These are phyloP conservation scores for Phallus indusiatus DNA, from an alignment of 768 basidiomycete species.

Conservation along the genomic window DNA sequence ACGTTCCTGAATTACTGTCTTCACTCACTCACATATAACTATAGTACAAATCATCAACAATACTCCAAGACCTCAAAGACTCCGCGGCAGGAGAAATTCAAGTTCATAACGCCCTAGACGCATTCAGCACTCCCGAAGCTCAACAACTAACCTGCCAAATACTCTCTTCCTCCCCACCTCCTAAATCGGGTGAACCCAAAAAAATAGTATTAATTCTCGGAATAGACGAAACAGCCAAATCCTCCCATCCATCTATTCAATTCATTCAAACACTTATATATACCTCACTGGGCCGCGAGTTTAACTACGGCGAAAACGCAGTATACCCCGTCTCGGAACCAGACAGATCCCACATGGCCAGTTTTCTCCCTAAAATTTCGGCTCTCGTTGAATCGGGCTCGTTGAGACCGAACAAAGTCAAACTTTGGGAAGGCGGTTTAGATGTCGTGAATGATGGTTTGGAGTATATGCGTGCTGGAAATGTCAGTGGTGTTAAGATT, in stretches of 20 bases:
- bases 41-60: background rate
- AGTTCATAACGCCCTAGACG: background rate
- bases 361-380: background rate
- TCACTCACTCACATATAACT: background rate
- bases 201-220: background rate
- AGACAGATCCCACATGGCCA: slow-evolving; percentile 3
- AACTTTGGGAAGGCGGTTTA: slow-evolving; percentile 11
- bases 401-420: background rate
- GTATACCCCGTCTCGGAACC: background rate
- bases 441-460: slow-evolving; percentile 9
- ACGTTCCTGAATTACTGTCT: background rate
- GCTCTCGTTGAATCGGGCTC: background rate
- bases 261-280: background rate
- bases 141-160: background rate
- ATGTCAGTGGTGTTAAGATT: slow-evolving; percentile 13
- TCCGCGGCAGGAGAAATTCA: background rate
- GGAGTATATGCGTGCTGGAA: slow-evolving; percentile 9
- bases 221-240: background rate
- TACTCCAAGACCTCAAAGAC: background rate
- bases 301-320: background rate
- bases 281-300: slow-evolving; percentile 4
- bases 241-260: background rate
- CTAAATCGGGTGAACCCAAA: background rate
- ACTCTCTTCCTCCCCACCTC: background rate
- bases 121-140: background rate